Evolutionary conservation across 257 asterid species (phyloP), one percentile per base, ranked within the genome.

Genomic region (Avicennia marina): DNA sequence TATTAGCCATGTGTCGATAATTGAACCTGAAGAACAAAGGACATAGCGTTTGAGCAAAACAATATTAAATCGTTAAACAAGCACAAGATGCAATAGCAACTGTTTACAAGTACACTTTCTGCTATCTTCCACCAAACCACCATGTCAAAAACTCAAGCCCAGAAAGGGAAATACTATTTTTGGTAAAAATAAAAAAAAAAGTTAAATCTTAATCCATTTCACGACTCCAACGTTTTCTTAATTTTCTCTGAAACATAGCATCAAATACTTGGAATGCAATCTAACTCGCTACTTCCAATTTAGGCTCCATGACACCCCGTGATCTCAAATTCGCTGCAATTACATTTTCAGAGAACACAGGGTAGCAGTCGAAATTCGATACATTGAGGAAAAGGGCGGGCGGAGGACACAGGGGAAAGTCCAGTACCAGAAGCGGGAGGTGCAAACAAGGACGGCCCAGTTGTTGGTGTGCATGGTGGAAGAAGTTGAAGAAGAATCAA

Each of bases 1-100:
- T 93, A 70, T 93, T 93, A 8, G 97, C 97, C 99, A 93, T 93
- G 62, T 93, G 97, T 46, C 97, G 78, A 60, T 93, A 89, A 63
- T 93, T 93, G 71, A 93, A 93, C 99, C 98, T 90, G 86, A 65
- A 67, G 32, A 39, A 33, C 2, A 25, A 33, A 11, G 29, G 15
- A 34, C 22, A 34, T 18, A 1, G 13, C 7, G 1, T 42, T 17
- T 26, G 31, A 62, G 46, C 58, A 53, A 60, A 61, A 15, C 26
- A 40, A 56, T 41, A 51, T 49, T 16, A 55, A 44, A 68, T 32
- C 29, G 56, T 19, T 40, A 36, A 21, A 32, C 42, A 32, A 13
- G 41, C 31, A 47, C 29, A 59, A 17, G 40, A 56, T 44, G 32
- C 53, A 57, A 32, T 26, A 15, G 17, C 16, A 46, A 17, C 13